phyloP scores from a whole-genome alignment of 176 grass and related monocot species.

The Lolium rigidum region DNA sequence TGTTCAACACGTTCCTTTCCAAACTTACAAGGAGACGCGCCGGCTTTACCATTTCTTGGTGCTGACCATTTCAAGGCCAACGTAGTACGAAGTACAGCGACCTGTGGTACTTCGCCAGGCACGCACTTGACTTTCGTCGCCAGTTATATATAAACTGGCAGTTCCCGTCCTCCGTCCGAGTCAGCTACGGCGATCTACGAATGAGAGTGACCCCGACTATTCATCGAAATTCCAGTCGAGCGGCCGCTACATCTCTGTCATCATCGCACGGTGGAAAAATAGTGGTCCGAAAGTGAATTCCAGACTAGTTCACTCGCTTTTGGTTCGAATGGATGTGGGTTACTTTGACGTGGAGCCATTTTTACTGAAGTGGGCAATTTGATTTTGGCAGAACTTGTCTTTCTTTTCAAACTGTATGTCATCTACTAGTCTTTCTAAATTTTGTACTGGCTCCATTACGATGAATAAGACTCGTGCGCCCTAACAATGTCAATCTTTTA shows the following conservation, averaged over 20 bases:
- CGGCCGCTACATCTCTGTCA: background rate
- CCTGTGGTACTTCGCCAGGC: background rate
- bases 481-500: too few relatives aligned
- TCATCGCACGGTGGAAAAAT: background rate
- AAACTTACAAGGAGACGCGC: background rate
- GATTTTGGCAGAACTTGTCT: too few relatives aligned
- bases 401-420: too few relatives aligned
- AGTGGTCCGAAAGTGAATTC: background rate
- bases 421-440: too few relatives aligned
- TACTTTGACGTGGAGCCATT: too few relatives aligned
- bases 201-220: background rate
- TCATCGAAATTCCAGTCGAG: background rate
- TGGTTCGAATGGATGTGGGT: too few relatives aligned
- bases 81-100: conserved; percentile 1
- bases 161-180: background rate
- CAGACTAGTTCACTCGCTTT: background rate
- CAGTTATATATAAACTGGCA: background rate
- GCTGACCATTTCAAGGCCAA: conserved; percentile 37
- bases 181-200: background rate
- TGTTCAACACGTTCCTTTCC: conserved; percentile 5
- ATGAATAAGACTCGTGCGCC: too few relatives aligned
- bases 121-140: conserved; percentile 16
- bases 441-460: too few relatives aligned
- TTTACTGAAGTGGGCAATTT: too few relatives aligned
- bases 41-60: conserved; percentile 28